Evolutionary conservation across 1,139 yeast genomes (phyloP), one percentile per base, ranked within the genome.

Genomic region (Kluyveromyces sp.): DNA sequence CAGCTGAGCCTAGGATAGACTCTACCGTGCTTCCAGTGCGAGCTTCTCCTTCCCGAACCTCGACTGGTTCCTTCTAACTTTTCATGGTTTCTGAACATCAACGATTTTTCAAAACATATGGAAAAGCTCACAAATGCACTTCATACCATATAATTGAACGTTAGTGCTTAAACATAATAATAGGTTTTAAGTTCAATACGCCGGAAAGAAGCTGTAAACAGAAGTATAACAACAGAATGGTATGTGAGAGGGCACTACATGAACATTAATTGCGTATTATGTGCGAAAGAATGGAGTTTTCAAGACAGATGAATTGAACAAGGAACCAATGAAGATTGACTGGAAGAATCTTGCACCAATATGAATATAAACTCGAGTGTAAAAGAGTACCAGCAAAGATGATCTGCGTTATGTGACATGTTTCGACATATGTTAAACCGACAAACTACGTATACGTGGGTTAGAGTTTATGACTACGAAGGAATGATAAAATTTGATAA

Each of bases 191-290:
- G 21, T 15, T 15, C 2, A 37, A 37, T 26, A 37, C 39, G 6
- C 32, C 29, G 39, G 39, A 38, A 38, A 38, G 46, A 39, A 44
- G 43, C 46, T 42, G 43, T 36, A 34, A 27, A 41, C 48, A 41
- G 42, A 41, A 45, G 45, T 42, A 38, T 45, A 45, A 34, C 42
- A 45, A 45, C 48, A 45, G 48, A 39, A 45, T 45, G 48, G 48
- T 45, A 45, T 45, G 48, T 45, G 31, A n/a, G 34, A 15, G 26
- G 21, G 33, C 34, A 34, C 27, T 3, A 26, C 8, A 35, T 7
- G 27, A 30, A 7, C 4, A 37, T 26, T n/a, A 27, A n/a, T n/a
- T 8, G 8, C 30, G 39, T 33, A 10, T 4, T 33, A 10, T 33
- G 5, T 4, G 34, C 4, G 34, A 33, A 33, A 33, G 7, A 15